A percentile compares a stretch with the other conserved stretches of the same genome.
Conservation (phyloP, 176 grass and related monocot genomes). For the Pontederia paniculata region DNA sequence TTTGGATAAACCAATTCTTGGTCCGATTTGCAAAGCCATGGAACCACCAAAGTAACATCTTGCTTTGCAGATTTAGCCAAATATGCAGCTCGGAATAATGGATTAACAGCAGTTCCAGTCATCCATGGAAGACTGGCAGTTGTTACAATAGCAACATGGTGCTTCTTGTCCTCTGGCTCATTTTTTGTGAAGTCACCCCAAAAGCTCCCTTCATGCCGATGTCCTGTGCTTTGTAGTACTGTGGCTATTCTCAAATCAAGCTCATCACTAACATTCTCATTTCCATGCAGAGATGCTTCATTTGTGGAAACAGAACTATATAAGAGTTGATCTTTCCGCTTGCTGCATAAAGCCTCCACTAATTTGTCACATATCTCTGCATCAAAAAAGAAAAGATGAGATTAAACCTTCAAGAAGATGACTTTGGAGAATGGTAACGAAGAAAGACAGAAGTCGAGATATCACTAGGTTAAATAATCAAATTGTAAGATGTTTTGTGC, state of each 20-base stretch:
- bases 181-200: conserved; percentile 35
- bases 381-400: background rate
- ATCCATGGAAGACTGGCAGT: conserved; percentile 98
- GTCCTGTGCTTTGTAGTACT: conserved; percentile 55
- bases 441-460: no score
- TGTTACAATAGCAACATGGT: conserved; percentile 80
- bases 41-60: conserved; percentile 68
- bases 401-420: no score
- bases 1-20: conserved; percentile 82
- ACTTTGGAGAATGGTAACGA: conserved; percentile 38
- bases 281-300: conserved; percentile 37
- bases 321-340: conserved; percentile 33
- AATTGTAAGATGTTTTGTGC: no score
- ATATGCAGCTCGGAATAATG: conserved; percentile 87
- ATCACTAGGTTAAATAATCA: no score
- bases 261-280: conserved; percentile 38
- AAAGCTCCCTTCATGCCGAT: conserved; percentile 48
- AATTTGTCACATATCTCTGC: conserved; percentile 65
- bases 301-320: conserved; percentile 33
- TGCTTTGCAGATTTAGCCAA: conserved; percentile 67
- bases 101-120: conserved; percentile 96
- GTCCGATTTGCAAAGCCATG: conserved; percentile 74
- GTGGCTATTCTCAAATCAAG: conserved; percentile 88
- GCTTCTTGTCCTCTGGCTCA: conserved; percentile 39
- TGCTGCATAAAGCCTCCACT: conserved; percentile 43